phyloP scores from a whole-genome alignment of 1,139 yeast species.

The Neolecta irregularis region DNA sequence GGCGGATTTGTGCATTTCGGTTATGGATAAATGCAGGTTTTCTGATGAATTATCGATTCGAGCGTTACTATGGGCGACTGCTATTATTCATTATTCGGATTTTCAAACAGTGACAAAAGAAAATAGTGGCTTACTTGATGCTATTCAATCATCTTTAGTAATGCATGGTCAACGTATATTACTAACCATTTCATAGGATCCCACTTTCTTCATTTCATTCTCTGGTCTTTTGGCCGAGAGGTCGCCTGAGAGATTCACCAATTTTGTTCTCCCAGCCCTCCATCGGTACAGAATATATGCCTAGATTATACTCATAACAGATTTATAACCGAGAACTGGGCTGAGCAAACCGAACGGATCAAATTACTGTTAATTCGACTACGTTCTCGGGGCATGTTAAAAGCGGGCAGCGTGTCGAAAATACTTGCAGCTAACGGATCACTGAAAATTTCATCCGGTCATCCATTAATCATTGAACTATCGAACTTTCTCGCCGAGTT shows the following conservation, averaged over 20 bases:
- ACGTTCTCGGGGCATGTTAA: neutral
- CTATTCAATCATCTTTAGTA: conserved; percentile 4
- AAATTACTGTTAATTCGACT: neutral
- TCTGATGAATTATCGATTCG: neutral
- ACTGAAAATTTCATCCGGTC: conserved; percentile 1
- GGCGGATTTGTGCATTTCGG: neutral
- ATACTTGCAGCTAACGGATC: neutral
- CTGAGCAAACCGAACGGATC: too few species aligned
- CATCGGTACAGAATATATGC: conserved; percentile 6
- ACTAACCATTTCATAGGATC: neutral
- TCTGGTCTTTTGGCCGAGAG: conserved; percentile 27
- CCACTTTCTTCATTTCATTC: conserved; percentile 21
- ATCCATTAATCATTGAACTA: neutral
- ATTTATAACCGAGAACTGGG: conserved; percentile 2
- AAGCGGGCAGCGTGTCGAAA: neutral
- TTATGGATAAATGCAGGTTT: neutral
- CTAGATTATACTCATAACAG: neutral
- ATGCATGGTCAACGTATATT: neutral
- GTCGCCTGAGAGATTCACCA: conserved; percentile 19
- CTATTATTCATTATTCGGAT: conserved; percentile 18
- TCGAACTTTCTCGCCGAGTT: neutral
- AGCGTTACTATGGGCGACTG: conserved; percentile 4
- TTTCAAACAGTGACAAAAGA: conserved; percentile 18
- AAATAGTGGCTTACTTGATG: conserved; percentile 14
- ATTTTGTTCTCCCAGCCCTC: conserved; percentile 17